Percentiles rank a stretch among this genome's conserved stretches.
Evolutionary conservation across 2,329 filamentous ascomycete species (phyloP).

Genomic region (Verticillium albo-atrum): DNA sequence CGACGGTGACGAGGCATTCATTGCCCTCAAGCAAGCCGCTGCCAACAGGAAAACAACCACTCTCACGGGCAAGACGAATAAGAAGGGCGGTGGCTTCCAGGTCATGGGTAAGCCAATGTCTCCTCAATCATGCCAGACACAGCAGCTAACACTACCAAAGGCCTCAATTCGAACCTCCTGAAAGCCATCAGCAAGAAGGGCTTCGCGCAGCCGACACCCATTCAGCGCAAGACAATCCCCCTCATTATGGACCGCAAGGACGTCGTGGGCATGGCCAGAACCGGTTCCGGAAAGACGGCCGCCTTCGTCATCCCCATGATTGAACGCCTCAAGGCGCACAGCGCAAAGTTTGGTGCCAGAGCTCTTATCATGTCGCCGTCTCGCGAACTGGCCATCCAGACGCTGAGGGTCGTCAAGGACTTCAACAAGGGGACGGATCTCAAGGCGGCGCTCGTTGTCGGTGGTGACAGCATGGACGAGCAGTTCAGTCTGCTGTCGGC

Average conservation of each 20-base stretch:
- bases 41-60: conserved; percentile 83
- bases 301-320: conserved; percentile 99
- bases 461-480: conserved; percentile 92
- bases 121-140: conserved; percentile 9
- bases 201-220: conserved; percentile 93
- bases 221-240: conserved; percentile 95
- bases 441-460: conserved; percentile 84
- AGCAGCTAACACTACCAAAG: conserved; percentile 29
- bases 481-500: conserved; percentile 90
- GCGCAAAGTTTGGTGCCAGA: conserved; percentile 77
- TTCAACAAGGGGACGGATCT: conserved; percentile 86
- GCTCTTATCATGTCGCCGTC: conserved; percentile 89
- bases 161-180: conserved; percentile 74
- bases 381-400: conserved; percentile 90
- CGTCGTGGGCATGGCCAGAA: conserved; percentile 98
- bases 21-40: conserved; percentile 80
- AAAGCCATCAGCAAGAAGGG: conserved; percentile 92
- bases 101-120: conserved; percentile 64
- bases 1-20: conserved; percentile 81
- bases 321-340: conserved; percentile 85
- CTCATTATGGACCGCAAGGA: conserved; percentile 85
- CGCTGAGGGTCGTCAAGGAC: conserved; percentile 93
- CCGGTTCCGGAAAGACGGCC: conserved; percentile 97
- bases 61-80: conserved; percentile 77
- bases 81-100: conserved; percentile 96